Conservation (phyloP, 495 filamentous ascomycete species). For the Hypoxylon fragiforme region DNA sequence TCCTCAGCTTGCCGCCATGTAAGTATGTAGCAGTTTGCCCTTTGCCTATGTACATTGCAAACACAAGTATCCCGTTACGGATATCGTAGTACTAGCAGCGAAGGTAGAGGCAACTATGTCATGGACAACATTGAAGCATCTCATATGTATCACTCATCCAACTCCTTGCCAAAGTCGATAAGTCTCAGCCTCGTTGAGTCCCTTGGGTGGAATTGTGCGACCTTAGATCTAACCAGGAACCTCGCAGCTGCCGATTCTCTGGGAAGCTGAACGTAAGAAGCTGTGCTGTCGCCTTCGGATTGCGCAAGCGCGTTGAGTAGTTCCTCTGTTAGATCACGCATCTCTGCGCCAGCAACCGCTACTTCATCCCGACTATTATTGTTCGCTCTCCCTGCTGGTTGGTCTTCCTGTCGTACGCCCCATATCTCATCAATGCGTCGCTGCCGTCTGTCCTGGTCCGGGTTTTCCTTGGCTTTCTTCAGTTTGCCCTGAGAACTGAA, state of each 20-base stretch:
- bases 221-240: constrained; percentile 81
- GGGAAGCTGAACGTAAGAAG: constrained; percentile 68
- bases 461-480: constrained; percentile 59
- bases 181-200: constrained; percentile 76
- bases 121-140: too few relatives aligned
- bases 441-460: constrained; percentile 57
- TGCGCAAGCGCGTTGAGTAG: constrained; percentile 65
- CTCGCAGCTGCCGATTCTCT: constrained; percentile 78
- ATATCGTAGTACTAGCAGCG: too few relatives aligned
- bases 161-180: constrained; percentile 79
- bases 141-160: constrained; percentile 73
- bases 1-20: too few relatives aligned
- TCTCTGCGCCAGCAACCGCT: constrained; percentile 65
- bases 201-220: constrained; percentile 83
- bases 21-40: too few relatives aligned
- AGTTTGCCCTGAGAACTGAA: constrained; percentile 73
- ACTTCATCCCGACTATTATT: constrained; percentile 56
- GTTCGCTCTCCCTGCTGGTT: constrained; percentile 27
- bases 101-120: too few relatives aligned
- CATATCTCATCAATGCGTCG: constrained; percentile 76
- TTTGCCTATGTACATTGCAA: too few relatives aligned
- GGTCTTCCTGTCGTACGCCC: constrained; percentile 46
- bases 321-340: constrained; percentile 66
- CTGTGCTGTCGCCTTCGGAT: constrained; percentile 55
- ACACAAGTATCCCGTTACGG: too few relatives aligned